These are phyloP conservation scores for Moesziomyces parantarcticus DNA, from an alignment of 1,284 basidiomycete genomes.

Conservation along the genomic window DNA sequence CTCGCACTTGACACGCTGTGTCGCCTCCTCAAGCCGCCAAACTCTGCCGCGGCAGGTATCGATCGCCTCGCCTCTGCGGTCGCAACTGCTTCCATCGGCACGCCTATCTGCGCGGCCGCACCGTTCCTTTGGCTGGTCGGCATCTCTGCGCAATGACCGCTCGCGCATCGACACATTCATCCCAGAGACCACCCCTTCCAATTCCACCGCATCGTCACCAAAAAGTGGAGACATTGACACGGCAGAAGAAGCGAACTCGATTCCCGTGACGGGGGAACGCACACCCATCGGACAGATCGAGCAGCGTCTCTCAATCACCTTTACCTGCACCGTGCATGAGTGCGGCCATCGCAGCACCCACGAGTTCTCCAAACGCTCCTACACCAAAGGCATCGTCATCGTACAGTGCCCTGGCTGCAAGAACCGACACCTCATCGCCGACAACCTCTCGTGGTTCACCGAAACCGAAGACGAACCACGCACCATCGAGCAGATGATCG, in stretches of 20 bases:
- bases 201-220: neutral
- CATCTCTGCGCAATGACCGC: constrained; percentile 1
- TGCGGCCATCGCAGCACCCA: constrained; percentile 88
- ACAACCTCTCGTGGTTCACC: constrained; percentile 66
- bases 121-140: constrained; percentile 8
- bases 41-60: neutral
- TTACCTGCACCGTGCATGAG: constrained; percentile 67
- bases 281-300: constrained; percentile 55
- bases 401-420: constrained; percentile 91
- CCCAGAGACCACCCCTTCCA: constrained; percentile 18
- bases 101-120: neutral
- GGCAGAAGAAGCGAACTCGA: constrained; percentile 13
- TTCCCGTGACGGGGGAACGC: constrained; percentile 42
- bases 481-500: constrained; percentile 65
- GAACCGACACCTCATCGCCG: constrained; percentile 73
- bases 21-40: constrained; percentile 25
- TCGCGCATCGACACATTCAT: constrained; percentile 10
- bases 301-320: constrained; percentile 59
- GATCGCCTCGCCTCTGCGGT: too few relatives aligned
- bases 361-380: constrained; percentile 84
- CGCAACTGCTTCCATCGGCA: neutral
- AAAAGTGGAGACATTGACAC: too few relatives aligned
- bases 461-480: constrained; percentile 55
- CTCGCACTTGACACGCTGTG: constrained; percentile 6
- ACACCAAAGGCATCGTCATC: constrained; percentile 88